Conservation (phyloP, 1,284 basidiomycete species). For the Psilocybe mexicana region DNA sequence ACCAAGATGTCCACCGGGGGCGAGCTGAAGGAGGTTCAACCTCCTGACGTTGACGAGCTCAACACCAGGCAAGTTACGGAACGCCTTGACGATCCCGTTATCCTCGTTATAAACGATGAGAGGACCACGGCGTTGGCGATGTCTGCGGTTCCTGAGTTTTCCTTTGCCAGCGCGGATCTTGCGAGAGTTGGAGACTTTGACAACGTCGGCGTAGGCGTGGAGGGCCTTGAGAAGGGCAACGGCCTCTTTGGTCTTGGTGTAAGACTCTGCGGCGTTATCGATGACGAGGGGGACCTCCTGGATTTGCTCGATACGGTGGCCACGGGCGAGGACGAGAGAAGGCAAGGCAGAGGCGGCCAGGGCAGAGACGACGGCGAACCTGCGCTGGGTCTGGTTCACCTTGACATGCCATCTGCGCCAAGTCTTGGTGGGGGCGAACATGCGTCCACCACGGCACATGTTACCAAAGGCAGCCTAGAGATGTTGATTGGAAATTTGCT, state of each 20-base stretch:
- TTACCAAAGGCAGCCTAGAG: conserved; percentile 95
- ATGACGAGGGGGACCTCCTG: conserved; percentile 97
- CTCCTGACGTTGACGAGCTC: conserved; percentile 95
- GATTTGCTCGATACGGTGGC: conserved; percentile 98
- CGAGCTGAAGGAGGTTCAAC: conserved; percentile 98
- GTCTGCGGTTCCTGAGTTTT: conserved; percentile 96
- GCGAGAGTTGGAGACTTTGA: conserved; percentile 97
- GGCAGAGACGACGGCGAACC: conserved; percentile 97
- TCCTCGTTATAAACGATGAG: conserved; percentile 98
- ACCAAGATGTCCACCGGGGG: conserved; percentile 98
- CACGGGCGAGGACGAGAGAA: conserved; percentile 97
- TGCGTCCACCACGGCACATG: conserved; percentile 99
- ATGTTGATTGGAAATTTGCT: conserved; percentile 4
- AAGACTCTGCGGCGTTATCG: conserved; percentile 77
- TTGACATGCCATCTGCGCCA: conserved; percentile 99
- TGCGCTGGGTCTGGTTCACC: conserved; percentile 99
- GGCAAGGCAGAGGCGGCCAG: conserved; percentile 98
- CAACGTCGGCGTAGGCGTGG: conserved; percentile 91
- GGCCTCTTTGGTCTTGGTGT: conserved; percentile 98
- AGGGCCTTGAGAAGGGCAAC: conserved; percentile 91
- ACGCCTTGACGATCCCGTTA: conserved; percentile 96
- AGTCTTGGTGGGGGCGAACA: conserved; percentile 99
- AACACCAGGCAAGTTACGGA: conserved; percentile 99
- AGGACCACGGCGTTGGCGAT: conserved; percentile 97
- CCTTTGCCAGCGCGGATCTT: conserved; percentile 98